Evolutionary conservation across 148 eudicot species (phyloP).

Genomic region (Persicaria tinctoria): DNA sequence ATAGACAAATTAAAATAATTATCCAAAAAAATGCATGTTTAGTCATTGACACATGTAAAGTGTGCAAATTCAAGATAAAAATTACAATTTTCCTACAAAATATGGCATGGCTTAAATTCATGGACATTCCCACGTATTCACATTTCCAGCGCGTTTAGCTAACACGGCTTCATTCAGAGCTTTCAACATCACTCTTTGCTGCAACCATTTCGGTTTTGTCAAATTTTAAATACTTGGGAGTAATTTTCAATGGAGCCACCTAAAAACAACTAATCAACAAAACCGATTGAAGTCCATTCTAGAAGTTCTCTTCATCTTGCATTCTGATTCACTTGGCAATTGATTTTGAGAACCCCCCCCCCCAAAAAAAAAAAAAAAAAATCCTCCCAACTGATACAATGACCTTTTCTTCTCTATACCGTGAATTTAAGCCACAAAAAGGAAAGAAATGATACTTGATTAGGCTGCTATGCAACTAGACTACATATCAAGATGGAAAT

Average conservation of each 20-base stretch:
- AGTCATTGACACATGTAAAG: slow-evolving; percentile 8
- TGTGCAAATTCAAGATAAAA: not conserved
- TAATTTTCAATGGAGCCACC: not conserved
- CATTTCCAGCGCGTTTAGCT: not conserved
- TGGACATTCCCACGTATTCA: not conserved
- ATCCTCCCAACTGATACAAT: not conserved
- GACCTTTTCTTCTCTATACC: not conserved
- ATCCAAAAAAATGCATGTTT: not conserved
- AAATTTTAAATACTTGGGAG: not conserved
- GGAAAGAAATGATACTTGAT: too few relatives aligned
- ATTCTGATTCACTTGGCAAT: not conserved
- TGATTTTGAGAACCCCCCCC: too few relatives aligned
- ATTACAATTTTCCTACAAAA: not conserved
- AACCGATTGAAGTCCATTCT: not conserved
- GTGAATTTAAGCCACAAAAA: too few relatives aligned
- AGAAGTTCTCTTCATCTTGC: not conserved
- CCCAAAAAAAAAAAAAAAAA: too few relatives aligned
- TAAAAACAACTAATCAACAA: not conserved
- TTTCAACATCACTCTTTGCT: not conserved
- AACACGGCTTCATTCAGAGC: not conserved
- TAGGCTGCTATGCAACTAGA: too few relatives aligned
- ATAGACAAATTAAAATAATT: not conserved
- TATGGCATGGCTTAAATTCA: not conserved
- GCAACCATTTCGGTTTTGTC: not conserved
- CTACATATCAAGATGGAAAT: too few relatives aligned